phyloP scores from a whole-genome alignment of 2,329 filamentous ascomycete species.

The Sporothrix schenckii region DNA sequence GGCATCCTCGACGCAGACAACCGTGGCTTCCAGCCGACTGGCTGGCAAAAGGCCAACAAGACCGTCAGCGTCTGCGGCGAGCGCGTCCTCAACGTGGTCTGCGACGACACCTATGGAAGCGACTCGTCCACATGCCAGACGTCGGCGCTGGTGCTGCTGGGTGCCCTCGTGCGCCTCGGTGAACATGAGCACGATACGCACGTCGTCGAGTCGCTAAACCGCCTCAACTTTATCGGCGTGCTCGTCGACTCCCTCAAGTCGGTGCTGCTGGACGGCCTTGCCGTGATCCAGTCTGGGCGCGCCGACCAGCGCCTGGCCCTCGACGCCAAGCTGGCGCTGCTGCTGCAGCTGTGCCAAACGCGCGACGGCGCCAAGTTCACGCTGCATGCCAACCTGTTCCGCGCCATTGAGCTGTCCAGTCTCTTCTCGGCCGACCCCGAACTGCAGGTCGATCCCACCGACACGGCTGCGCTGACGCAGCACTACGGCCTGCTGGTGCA shows the following conservation, averaged over 20 bases:
- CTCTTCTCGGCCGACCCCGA: conserved; percentile 91
- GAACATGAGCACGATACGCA: conserved; percentile 71
- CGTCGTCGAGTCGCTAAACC: conserved; percentile 77
- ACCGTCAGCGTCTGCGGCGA: conserved; percentile 70
- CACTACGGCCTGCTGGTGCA: conserved; percentile 84
- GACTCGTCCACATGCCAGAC: conserved; percentile 78
- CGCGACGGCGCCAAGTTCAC: conserved; percentile 81
- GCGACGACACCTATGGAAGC: conserved; percentile 89
- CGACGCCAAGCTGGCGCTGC: conserved; percentile 76
- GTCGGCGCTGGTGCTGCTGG: conserved; percentile 81
- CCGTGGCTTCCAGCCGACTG: conserved; percentile 49
- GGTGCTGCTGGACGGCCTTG: conserved; percentile 72
- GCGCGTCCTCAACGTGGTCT: conserved; percentile 80
- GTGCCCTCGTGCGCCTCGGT: conserved; percentile 73
- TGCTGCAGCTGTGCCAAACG: conserved; percentile 82
- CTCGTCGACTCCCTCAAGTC: conserved; percentile 84
- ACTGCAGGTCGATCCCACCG: conserved; percentile 68
- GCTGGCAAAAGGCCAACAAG: conserved; percentile 67
- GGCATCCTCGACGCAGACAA: conserved; percentile 62
- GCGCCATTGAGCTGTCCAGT: conserved; percentile 75
- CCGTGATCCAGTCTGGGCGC: conserved; percentile 45
- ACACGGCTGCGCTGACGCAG: conserved; percentile 60
- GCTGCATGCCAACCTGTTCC: conserved; percentile 87
- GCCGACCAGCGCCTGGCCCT: conserved; percentile 55
- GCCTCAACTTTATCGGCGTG: conserved; percentile 87